phyloP scores from a whole-genome alignment of 2,329 filamentous ascomycete genomes.

The Diaporthe caulivora region DNA sequence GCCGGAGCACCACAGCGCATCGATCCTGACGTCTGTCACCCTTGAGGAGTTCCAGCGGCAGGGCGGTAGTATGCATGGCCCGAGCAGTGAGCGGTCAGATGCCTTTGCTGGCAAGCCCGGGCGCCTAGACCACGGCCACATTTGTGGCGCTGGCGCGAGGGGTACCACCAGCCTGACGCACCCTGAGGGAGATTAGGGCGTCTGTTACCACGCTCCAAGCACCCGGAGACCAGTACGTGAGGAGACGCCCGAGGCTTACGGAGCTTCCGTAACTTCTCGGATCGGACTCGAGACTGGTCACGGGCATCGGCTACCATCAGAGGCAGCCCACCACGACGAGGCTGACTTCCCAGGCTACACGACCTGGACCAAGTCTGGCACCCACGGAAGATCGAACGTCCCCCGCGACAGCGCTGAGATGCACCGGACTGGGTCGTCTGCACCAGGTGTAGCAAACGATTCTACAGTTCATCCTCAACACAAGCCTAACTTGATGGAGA shows the following conservation, averaged over 20 bases:
- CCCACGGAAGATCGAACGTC: neutral
- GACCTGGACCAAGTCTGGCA: neutral
- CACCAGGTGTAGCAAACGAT: neutral
- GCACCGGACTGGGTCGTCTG: neutral
- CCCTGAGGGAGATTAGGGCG: neutral
- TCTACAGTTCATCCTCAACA: neutral
- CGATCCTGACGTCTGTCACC: slow-evolving; percentile 72
- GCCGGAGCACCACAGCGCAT: slow-evolving; percentile 74
- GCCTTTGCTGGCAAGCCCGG: slow-evolving; percentile 73
- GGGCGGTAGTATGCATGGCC: slow-evolving; percentile 66
- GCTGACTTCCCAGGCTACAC: neutral
- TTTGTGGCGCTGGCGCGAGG: neutral
- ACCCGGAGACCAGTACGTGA: neutral
- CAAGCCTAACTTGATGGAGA: slow-evolving; percentile 61
- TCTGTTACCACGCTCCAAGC: neutral
- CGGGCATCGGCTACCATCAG: neutral
- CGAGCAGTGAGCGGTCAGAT: slow-evolving; percentile 65
- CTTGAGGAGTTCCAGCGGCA: slow-evolving; percentile 71
- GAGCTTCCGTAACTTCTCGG: too few relatives aligned
- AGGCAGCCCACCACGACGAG: neutral
- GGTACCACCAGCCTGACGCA: slow-evolving; percentile 24
- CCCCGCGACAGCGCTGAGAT: neutral
- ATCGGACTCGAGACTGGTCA: neutral
- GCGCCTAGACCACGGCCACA: slow-evolving; percentile 42
- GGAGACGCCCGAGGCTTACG: neutral